A percentile compares a stretch with the other conserved stretches of the same genome.
These are phyloP conservation scores for Populus trichocarpa DNA, from an alignment of 441 rosid species.

Conservation along the genomic window DNA sequence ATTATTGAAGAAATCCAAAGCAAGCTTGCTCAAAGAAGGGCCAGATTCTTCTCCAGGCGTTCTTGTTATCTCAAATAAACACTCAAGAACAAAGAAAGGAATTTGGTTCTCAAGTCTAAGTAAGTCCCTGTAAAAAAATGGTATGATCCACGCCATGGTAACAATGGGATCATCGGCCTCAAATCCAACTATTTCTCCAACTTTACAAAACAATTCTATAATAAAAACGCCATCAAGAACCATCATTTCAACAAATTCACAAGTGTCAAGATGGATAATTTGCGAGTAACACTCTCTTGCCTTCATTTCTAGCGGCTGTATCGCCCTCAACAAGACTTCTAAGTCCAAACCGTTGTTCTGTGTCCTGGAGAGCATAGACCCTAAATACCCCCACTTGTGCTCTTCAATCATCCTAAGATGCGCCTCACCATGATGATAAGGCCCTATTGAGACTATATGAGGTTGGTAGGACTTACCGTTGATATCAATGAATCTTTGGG, in stretches of 20 bases:
- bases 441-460: constrained; percentile 47
- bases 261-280: constrained; percentile 28
- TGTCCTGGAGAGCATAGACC: constrained; percentile 40
- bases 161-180: constrained; percentile 57
- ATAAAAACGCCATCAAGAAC: constrained; percentile 66
- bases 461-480: constrained; percentile 39
- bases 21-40: constrained; percentile 33
- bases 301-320: constrained; percentile 34
- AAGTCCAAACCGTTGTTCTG: constrained; percentile 24
- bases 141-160: constrained; percentile 61
- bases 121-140: constrained; percentile 64
- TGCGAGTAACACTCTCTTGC: constrained; percentile 71
- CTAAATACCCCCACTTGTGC: constrained; percentile 64
- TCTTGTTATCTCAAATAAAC: constrained; percentile 41
- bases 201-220: constrained; percentile 59
- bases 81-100: constrained; percentile 56
- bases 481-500: constrained; percentile 25
- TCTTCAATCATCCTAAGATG: constrained; percentile 58
- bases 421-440: constrained; percentile 47
- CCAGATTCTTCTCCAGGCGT: constrained; percentile 22
- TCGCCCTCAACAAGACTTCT: constrained; percentile 38
- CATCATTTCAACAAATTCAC: constrained; percentile 61
- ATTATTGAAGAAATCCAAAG: constrained; percentile 54
- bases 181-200: constrained; percentile 30
- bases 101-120: constrained; percentile 66